Conservation (phyloP, 257 asterid genomes). For the Cruciata laevipes region DNA sequence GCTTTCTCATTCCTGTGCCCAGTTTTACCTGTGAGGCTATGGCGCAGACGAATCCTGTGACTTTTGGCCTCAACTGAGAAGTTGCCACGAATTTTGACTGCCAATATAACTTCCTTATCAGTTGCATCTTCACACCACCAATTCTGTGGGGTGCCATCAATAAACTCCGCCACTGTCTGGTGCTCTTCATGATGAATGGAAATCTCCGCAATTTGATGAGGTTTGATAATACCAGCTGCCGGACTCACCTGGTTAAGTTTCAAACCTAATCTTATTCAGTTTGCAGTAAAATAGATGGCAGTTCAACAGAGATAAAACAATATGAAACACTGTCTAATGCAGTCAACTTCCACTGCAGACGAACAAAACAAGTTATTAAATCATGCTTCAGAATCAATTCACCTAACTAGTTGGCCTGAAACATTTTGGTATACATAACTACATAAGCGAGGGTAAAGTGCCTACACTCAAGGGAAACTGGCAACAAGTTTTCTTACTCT, state of each 20-base stretch:
- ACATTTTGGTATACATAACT: not conserved
- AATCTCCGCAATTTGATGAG: slow-evolving; percentile 65
- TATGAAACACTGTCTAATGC: not conserved
- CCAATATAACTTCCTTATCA: slow-evolving; percentile 79
- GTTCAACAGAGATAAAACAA: not conserved
- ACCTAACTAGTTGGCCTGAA: not conserved
- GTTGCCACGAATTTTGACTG: slow-evolving; percentile 49
- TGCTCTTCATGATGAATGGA: slow-evolving; percentile 61
- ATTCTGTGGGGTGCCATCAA: slow-evolving; percentile 80
- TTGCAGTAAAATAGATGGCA: not conserved
- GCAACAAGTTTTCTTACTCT: not conserved
- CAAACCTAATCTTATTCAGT: slow-evolving; percentile 13
- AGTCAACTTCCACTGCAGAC: not conserved
- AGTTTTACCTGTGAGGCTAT: slow-evolving; percentile 59
- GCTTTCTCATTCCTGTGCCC: slow-evolving; percentile 37
- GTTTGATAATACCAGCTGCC: slow-evolving; percentile 64
- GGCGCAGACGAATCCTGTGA: slow-evolving; percentile 78
- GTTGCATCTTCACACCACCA: slow-evolving; percentile 93
- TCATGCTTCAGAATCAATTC: not conserved
- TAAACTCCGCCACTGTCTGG: slow-evolving; percentile 83
- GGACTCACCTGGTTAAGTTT: slow-evolving; percentile 62
- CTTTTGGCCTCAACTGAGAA: slow-evolving; percentile 45
- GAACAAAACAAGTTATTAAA: not conserved
- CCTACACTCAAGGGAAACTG: not conserved
- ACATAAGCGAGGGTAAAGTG: not conserved